A percentile compares a stretch with the other conserved stretches of the same genome.
Evolutionary conservation across 345 rosid genomes (phyloP).

Genomic region (Erysimum cheiranthoides): DNA sequence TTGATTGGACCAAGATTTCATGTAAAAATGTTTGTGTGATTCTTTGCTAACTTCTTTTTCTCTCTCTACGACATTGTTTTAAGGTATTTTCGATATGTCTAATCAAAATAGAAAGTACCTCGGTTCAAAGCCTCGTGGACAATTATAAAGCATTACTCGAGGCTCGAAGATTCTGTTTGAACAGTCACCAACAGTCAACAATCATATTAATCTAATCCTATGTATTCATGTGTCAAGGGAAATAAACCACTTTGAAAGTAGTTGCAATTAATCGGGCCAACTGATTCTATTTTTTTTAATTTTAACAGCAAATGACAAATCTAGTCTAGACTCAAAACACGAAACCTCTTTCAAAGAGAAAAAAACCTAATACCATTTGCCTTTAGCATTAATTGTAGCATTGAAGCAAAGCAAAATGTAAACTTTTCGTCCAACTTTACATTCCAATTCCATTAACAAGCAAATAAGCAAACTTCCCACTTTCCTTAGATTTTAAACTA

Average conservation of each 20-base stretch:
- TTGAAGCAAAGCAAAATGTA: constrained; percentile 41
- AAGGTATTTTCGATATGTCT: constrained; percentile 45
- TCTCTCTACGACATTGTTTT: constrained; percentile 34
- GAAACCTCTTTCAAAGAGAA: constrained; percentile 18
- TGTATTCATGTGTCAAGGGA: constrained; percentile 3
- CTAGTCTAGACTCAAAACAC: neutral
- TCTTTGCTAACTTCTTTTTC: constrained; percentile 28
- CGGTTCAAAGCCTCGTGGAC: constrained; percentile 30
- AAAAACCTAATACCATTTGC: constrained; percentile 27
- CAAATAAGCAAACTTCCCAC: constrained; percentile 41
- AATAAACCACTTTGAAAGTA: neutral
- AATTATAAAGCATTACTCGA: constrained; percentile 15
- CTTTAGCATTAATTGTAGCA: constrained; percentile 30
- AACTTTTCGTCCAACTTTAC: constrained; percentile 39
- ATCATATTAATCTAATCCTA: constrained; percentile 6
- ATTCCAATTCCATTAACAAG: constrained; percentile 33
- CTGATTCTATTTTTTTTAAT: neutral
- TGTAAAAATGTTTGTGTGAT: constrained; percentile 34
- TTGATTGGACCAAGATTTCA: constrained; percentile 33
- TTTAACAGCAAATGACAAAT: neutral
- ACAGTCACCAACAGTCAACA: constrained; percentile 15
- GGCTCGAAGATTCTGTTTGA: constrained; percentile 31
- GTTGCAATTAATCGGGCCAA: neutral
- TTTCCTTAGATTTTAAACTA: constrained; percentile 35
- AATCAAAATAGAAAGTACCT: constrained; percentile 43